Base-by-base conservation (phyloP, 1,284 basidiomycete genomes). In the Sporisorium exsertum region DNA sequence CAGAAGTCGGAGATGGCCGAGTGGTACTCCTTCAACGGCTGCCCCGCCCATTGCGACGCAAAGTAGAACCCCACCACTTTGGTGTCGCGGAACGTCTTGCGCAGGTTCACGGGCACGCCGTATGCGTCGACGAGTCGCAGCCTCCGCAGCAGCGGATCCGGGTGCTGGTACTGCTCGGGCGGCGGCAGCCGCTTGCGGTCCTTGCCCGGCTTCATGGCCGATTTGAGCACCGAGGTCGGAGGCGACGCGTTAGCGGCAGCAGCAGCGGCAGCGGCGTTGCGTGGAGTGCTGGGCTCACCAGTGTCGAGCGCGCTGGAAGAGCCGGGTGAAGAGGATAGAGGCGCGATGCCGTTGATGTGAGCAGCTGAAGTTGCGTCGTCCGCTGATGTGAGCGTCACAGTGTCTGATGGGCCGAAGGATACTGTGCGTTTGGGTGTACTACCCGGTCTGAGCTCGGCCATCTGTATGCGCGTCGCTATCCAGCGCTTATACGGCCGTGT, bases 21-120 rank as follows among this genome's bases (percentile, higher is more conserved):
- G 45, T 84, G 74, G 35, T 81, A 77, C 62, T 80, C 78, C 59
- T 81, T 80, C 29, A 72, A 49, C 26, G 76, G 70, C 20, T 73
- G 58, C 9, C 70, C 77, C 1, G 75, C 83, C 81, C 74, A 86
- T 70, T 84, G 80, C 8, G 81, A 79, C 16, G 81, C 83, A 53
- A 87, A 87, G 70, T 86, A 83, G 73, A 87, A 86, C 8, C 80
- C 71, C 32, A 87, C 84, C 12, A 86, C 69, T 58, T 85, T 83
- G 26, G 80, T 68, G 22, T 85, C 85, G 32, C 80, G 73, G 59
- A 87, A 86, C 24, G 76, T 72, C 9, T 55, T 49, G 43, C 71
- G 54, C 33, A 87, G 75, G 37, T 85, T 64, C 33, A 86, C 84
- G 6, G 72, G 63, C 9, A 80, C 64, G 20, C 85, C 86, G 49